Evolutionary conservation across 257 asterid genomes (phyloP), one percentile per base, ranked within the genome.

Genomic region (Solanum piurae): DNA sequence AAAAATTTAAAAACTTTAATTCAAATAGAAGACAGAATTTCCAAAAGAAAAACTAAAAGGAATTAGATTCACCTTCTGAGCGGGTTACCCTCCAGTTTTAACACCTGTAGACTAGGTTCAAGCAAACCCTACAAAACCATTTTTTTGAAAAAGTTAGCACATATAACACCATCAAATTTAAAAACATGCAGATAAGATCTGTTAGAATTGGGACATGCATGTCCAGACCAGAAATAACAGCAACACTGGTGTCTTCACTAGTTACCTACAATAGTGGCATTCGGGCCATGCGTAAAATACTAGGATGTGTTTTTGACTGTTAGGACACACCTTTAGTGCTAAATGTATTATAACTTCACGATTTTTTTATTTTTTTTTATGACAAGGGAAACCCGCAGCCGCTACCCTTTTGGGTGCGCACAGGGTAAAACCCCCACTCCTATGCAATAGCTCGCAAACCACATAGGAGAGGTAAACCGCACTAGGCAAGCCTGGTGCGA

Each of bases 21-120:
- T 55, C 66, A 79, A n/a, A 40, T 10, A 79, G 40, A 75, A 38
- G 37, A 44, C 16, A 10, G 58, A 68, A 37, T 3, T 25, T 2
- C 60, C 6, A 11, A 52, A 34, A 64, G 29, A 55, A 58, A 6
- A 55, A 37, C 37, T 12, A 1, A 8, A 21, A 86, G 85, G 71
- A 23, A 83, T 12, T 18, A 46, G 8, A 72, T 33, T 25, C 93
- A 97, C 99, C 99, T 97, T 92, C 99, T 91, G 88, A 97, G 86
- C 62, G 99, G 96, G 91, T 95, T 97, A 85, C 99, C 99, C 12
- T 95, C 99, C 64, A 97, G 91, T 90, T 88, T 96, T 62, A 97
- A 87, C 36, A 96, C 96, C 94, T 97, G 98, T 88, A 97, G 91
- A 90, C 87, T 93, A 88, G 92, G 89, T 91, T 97, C 99, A 40